These are phyloP conservation scores for Cladophialophora chaetospira DNA, from an alignment of 2,329 filamentous ascomycete genomes.

Conservation along the genomic window DNA sequence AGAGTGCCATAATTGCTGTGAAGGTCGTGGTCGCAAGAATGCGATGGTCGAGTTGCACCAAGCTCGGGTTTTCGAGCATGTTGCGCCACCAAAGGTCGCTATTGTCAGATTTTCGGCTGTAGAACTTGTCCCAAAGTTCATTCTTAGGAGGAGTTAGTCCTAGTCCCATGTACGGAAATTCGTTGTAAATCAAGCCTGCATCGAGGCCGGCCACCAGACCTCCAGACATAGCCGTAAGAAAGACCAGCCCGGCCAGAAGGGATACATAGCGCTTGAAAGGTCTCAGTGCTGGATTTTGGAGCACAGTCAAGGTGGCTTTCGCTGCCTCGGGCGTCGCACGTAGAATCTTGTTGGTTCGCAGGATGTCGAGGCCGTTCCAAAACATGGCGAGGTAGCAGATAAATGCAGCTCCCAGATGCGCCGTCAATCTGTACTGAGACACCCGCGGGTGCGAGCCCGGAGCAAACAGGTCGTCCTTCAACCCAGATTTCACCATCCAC, in stretches of 20 bases:
- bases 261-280: slow-evolving; percentile 73
- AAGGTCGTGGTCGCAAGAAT: slow-evolving; percentile 90
- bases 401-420: slow-evolving; percentile 89
- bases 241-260: slow-evolving; percentile 73
- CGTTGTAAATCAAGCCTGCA: slow-evolving; percentile 96
- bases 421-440: slow-evolving; percentile 87
- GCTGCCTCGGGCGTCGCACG: slow-evolving; percentile 59
- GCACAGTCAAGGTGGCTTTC: slow-evolving; percentile 59
- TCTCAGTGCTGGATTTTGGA: slow-evolving; percentile 68
- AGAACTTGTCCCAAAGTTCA: slow-evolving; percentile 84
- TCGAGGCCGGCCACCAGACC: slow-evolving; percentile 92
- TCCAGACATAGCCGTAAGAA: slow-evolving; percentile 89
- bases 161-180: slow-evolving; percentile 93
- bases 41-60: slow-evolving; percentile 94
- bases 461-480: slow-evolving; percentile 94
- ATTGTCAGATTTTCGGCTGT: slow-evolving; percentile 71
- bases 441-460: slow-evolving; percentile 89
- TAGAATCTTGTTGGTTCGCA: slow-evolving; percentile 74
- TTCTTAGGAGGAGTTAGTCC: slow-evolving; percentile 77
- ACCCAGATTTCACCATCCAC: slow-evolving; percentile 99
- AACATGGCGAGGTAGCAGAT: slow-evolving; percentile 94
- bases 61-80: slow-evolving; percentile 92
- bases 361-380: slow-evolving; percentile 78
- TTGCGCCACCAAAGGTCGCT: slow-evolving; percentile 92
- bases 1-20: slow-evolving; percentile 74